Base-by-base conservation (phyloP, 1,284 basidiomycete genomes). In the Melampsora americana region DNA sequence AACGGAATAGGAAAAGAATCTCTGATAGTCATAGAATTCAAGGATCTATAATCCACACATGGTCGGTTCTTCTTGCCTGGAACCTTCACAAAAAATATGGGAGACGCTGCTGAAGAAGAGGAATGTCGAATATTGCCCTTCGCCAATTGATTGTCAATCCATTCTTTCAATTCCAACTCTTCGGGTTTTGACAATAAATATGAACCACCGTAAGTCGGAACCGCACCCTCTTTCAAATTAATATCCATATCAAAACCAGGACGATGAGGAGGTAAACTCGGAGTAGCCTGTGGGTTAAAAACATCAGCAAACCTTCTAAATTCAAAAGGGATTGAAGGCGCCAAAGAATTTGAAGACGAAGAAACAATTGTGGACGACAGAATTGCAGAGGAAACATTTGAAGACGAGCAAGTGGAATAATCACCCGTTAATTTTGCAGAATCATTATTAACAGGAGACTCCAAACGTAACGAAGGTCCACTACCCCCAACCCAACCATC, bases 1-100 rank as follows among this genome's bases (percentile, higher is more conserved):
- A 76, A 67, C 0, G 84, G 77, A 42, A 78, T n/a, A 28, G 79
- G 77, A 50, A 66, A 60, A 6, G 53, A 30, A 61, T 80, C 60
- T 68, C 77, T 11, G 18, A 64, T 18, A 3, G 39, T 71, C 11
- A 69, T 28, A 69, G 39, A 12, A 56, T 69, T 69, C 46, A 50
- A 30, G 11, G 4, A 5, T 26, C 46, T 26, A 50, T 69, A 71
- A 30, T 71, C 69, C 35, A 71, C 26, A 46, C 69, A 71, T 4
- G 69, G 59, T 39, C 60, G n/a, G n/a, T n/a, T n/a, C n/a, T n/a
- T n/a, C n/a, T n/a, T n/a, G n/a, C n/a, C n/a, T n/a, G n/a, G n/a
- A n/a, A n/a, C n/a, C n/a, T n/a, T n/a, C n/a, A n/a, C n/a, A n/a
- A n/a, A n/a, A n/a, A n/a, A n/a, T n/a, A n/a, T n/a, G n/a, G n/a